A percentile compares a stretch with the other conserved stretches of the same genome.
phyloP scores from a whole-genome alignment of 2,329 filamentous ascomycete genomes.

The Talaromyces sp. region DNA sequence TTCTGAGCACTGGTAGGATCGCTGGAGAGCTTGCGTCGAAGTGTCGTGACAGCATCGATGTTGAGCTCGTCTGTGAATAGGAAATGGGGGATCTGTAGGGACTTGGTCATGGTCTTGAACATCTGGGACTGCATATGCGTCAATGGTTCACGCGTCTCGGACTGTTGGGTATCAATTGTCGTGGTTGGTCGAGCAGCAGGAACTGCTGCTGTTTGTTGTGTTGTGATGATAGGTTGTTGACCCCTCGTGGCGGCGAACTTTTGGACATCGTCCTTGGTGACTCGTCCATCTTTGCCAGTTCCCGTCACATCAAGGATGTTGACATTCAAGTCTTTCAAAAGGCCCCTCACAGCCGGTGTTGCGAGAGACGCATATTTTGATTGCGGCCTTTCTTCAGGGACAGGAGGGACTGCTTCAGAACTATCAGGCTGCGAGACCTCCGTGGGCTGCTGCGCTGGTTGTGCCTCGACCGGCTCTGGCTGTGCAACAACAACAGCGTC shows the following conservation, averaged over 20 bases:
- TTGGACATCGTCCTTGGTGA: slow-evolving; percentile 88
- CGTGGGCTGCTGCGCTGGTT: slow-evolving; percentile 12
- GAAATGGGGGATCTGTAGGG: slow-evolving; percentile 88
- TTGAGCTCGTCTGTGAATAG: slow-evolving; percentile 89
- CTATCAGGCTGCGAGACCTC: neutral
- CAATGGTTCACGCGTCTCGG: slow-evolving; percentile 65
- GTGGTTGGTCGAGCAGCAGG: slow-evolving; percentile 22
- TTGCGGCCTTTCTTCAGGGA: slow-evolving; percentile 10
- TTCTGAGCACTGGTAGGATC: slow-evolving; percentile 51
- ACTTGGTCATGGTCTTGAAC: slow-evolving; percentile 97
- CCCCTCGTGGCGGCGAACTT: slow-evolving; percentile 59
- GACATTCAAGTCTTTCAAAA: slow-evolving; percentile 74
- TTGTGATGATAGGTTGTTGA: slow-evolving; percentile 18
- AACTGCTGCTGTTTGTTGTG: neutral
- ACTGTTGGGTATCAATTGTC: slow-evolving; percentile 46
- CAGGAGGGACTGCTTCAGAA: slow-evolving; percentile 15
- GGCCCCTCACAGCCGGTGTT: slow-evolving; percentile 85
- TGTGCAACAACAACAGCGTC: slow-evolving; percentile 34
- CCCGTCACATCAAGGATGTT: slow-evolving; percentile 75
- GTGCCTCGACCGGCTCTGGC: slow-evolving; percentile 20
- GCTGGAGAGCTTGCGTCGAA: slow-evolving; percentile 74
- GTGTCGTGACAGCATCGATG: slow-evolving; percentile 66
- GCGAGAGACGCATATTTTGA: slow-evolving; percentile 72
- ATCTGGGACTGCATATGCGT: slow-evolving; percentile 82
- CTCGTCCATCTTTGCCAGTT: slow-evolving; percentile 84